Evolutionary conservation across 1,139 yeast species (phyloP), one percentile per base, ranked within the genome.

Genomic region (Yamadazyma aaseri): DNA sequence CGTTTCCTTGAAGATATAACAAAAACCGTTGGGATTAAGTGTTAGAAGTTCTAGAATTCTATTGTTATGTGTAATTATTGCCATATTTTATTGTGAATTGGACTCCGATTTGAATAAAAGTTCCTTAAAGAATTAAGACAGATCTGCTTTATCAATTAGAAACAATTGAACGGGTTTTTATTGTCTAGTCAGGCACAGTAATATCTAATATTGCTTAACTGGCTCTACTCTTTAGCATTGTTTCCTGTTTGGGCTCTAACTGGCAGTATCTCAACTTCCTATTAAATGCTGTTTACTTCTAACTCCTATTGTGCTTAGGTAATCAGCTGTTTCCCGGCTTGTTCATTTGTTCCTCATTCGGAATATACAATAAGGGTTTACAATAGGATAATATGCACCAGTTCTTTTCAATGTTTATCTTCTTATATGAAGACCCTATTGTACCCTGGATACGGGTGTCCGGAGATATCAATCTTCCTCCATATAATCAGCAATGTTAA

Each of bases 81-180:
- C 4, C 15, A 13, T 24, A 7, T 15, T 13, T 24, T 5, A 9
- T 18, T 12, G 5, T 12, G 26, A n/a, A n/a, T n/a, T n/a, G n/a
- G n/a, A n/a, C n/a, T n/a, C n/a, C n/a, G n/a, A n/a, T n/a, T n/a
- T n/a, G n/a, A n/a, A n/a, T n/a, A n/a, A n/a, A n/a, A n/a, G n/a
- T n/a, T n/a, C n/a, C n/a, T n/a, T n/a, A n/a, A n/a, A n/a, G n/a
- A n/a, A n/a, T n/a, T n/a, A n/a, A n/a, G n/a, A n/a, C 6, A 14
- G 12, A 26, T 26, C 28, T 27, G 16, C 26, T 12, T 31, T 24
- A 13, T 21, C 3, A 20, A 14, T 6, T 10, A 16, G 4, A 17
- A 29, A 37, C 40, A 37, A 37, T 37, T 26, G 34, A 31, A 31
- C 40, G 38, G 40, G 34, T 32, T 31, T 28, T 26, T 20, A 31